Conservation (phyloP, 495 filamentous ascomycete species). For the Xeromyces bisporus region DNA sequence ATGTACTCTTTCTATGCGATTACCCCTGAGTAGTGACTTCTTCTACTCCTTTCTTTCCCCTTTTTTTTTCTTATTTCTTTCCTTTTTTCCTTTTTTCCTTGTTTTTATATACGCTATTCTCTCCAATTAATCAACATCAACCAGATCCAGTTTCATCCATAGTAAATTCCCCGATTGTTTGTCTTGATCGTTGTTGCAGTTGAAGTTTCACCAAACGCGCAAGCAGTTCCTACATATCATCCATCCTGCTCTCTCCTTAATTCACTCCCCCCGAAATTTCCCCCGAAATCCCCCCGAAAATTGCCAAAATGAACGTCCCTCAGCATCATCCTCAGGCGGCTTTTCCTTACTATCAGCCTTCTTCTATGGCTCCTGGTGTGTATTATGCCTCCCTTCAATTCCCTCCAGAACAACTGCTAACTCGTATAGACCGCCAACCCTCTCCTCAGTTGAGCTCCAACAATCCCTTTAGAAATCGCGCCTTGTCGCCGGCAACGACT, state of each 20-base stretch:
- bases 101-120: constrained; percentile 3
- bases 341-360: constrained; percentile 19
- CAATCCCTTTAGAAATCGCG: constrained; percentile 94
- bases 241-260: constrained; percentile 5
- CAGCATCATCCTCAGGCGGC: constrained; percentile 15
- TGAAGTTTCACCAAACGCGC: too few relatives aligned
- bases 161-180: constrained; percentile 1
- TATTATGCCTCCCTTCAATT: constrained; percentile 8
- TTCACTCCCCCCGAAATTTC: constrained; percentile 5
- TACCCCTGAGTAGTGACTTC: too few relatives aligned
- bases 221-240: constrained; percentile 1
- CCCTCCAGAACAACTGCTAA: background rate
- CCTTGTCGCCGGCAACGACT: constrained; percentile 50
- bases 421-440: constrained; percentile 10
- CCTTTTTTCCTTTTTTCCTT: constrained; percentile 1
- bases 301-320: constrained; percentile 22
- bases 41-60: constrained; percentile 2
- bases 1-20: too few relatives aligned
- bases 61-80: constrained; percentile 2
- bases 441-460: constrained; percentile 62
- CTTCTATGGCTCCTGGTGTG: constrained; percentile 25
- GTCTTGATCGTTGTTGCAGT: too few relatives aligned
- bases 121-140: constrained; percentile 3
- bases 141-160: constrained; percentile 1
- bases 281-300: constrained; percentile 1